Conservation (phyloP, 1,284 basidiomycete species). For the Rhodotorula sp. region DNA sequence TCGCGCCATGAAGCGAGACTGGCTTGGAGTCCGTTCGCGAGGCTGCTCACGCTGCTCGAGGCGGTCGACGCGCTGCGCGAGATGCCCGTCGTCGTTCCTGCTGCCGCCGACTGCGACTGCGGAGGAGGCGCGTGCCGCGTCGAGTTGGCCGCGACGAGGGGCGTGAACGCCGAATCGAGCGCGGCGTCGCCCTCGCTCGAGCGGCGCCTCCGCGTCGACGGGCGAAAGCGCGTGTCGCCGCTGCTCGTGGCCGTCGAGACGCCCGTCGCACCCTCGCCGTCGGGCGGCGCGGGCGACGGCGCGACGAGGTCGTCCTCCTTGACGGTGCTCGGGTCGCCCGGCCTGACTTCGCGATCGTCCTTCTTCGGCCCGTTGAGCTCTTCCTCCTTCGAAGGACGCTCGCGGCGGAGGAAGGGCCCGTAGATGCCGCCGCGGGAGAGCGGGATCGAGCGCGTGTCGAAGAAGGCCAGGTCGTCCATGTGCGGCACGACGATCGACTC, state of each 20-base stretch:
- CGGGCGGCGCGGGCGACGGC: not conserved
- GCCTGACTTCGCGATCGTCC: not conserved
- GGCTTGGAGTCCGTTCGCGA: conserved; percentile 13
- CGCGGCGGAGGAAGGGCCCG: conserved; percentile 57
- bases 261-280: not conserved
- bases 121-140: not conserved
- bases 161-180: not conserved
- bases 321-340: not conserved
- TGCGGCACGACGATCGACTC: conserved; percentile 94
- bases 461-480: conserved; percentile 97
- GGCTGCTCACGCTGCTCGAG: conserved; percentile 19
- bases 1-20: conserved; percentile 24
- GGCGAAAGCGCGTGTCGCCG: not conserved
- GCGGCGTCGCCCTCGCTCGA: conserved; percentile 10
- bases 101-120: not conserved
- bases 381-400: conserved; percentile 6
- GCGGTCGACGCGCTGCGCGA: not conserved
- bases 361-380: conserved; percentile 5
- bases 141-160: not conserved
- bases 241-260: too few relatives aligned
- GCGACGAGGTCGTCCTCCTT: not conserved
- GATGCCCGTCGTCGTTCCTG: conserved; percentile 9
- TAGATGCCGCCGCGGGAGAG: conserved; percentile 84
- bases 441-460: conserved; percentile 65
- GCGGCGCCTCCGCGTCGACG: not conserved